These are phyloP conservation scores for Porcisia deanei DNA, from an alignment of 208 protist species.

Conservation along the genomic window DNA sequence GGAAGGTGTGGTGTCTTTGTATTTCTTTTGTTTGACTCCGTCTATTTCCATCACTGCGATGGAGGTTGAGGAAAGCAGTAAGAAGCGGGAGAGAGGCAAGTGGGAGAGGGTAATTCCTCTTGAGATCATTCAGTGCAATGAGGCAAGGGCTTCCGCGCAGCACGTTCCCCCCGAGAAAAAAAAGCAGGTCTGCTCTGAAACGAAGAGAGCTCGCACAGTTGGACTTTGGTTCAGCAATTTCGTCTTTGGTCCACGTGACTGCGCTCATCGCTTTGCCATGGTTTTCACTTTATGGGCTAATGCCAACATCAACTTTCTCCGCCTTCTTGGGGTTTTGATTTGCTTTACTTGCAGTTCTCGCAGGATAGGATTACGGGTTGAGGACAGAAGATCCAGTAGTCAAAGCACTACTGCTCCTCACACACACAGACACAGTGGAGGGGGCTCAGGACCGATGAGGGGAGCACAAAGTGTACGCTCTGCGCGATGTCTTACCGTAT, in stretches of 20 bases:
- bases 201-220: neutral
- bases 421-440: neutral
- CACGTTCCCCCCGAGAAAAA: neutral
- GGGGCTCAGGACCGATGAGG: conserved; percentile 25
- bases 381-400: neutral
- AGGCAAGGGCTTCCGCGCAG: neutral
- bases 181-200: neutral
- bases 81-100: neutral
- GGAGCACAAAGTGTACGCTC: conserved; percentile 8
- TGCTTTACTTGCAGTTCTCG: neutral
- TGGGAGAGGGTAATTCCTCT: neutral
- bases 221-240: neutral
- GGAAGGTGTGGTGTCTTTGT: neutral
- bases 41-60: neutral
- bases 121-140: neutral
- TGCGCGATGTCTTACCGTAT: conserved; percentile 8
- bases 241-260: neutral
- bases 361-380: neutral
- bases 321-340: neutral
- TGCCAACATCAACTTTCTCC: neutral
- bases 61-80: neutral
- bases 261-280: neutral
- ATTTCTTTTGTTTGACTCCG: neutral
- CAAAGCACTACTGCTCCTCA: neutral
- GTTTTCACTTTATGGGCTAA: neutral